Percentiles rank a stretch among this genome's conserved stretches.
Conservation (phyloP, 73 alveolate genomes). For the Tetrahymena elliotti region DNA sequence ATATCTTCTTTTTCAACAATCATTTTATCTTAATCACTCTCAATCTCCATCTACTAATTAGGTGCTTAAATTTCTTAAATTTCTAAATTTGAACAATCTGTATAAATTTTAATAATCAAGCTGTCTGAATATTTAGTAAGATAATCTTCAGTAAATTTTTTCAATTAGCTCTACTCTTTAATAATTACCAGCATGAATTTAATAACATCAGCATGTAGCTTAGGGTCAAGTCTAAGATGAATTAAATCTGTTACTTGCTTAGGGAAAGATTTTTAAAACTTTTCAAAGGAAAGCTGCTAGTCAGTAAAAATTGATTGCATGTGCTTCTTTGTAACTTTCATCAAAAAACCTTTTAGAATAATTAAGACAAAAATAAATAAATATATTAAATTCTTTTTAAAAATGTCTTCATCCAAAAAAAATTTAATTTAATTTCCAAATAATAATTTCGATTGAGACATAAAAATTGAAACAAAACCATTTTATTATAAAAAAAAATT, state of each 20-base stretch:
- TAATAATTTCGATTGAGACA: too few relatives aligned
- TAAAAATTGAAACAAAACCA: too few relatives aligned
- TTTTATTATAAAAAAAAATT: too few relatives aligned
- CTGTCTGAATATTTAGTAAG: not conserved
- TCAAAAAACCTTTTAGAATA: not conserved
- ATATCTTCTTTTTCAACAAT: not conserved
- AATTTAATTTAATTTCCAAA: too few relatives aligned
- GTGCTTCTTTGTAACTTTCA: not conserved
- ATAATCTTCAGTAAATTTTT: not conserved
- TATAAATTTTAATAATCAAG: not conserved
- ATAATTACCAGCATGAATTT: not conserved
- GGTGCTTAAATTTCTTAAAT: not conserved
- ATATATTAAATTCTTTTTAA: too few relatives aligned
- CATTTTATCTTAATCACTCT: not conserved
- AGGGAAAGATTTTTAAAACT: not conserved
- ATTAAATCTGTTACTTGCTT: not conserved
- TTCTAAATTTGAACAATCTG: not conserved
- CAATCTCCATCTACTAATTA: not conserved
- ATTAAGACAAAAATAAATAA: too few relatives aligned
- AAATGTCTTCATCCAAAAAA: too few relatives aligned
- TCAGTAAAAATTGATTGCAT: not conserved
- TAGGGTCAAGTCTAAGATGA: not conserved
- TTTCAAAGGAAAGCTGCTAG: not conserved
- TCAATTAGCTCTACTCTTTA: not conserved
- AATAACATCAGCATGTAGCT: not conserved